Conservation (phyloP, 768 basidiomycete genomes). For the Paxillus involutus region DNA sequence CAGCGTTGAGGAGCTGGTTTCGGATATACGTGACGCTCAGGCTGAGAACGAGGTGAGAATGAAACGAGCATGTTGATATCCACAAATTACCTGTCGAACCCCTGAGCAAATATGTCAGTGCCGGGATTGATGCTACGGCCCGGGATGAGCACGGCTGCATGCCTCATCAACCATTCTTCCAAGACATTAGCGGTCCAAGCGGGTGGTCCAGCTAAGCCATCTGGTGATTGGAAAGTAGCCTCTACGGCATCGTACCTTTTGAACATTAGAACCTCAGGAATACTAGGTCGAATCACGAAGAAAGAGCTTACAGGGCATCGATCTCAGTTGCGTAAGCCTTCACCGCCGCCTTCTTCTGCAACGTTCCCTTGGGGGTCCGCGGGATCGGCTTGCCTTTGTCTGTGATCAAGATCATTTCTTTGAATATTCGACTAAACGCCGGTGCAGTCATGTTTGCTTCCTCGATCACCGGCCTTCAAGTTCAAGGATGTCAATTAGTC, state of each 20-base stretch:
- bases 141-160: background rate
- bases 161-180: constrained; percentile 13
- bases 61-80: background rate
- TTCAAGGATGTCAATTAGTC: background rate
- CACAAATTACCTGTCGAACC: constrained; percentile 26
- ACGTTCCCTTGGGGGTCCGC: constrained; percentile 34
- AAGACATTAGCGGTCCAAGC: constrained; percentile 1
- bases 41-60: constrained; percentile 4
- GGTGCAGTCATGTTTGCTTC: constrained; percentile 41
- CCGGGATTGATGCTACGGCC: background rate
- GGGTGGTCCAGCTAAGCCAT: constrained; percentile 1
- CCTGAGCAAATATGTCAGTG: constrained; percentile 27
- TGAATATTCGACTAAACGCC: constrained; percentile 42
- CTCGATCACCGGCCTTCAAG: constrained; percentile 36
- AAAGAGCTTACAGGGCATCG: constrained; percentile 13
- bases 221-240: background rate
- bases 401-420: constrained; percentile 51
- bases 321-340: constrained; percentile 28
- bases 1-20: constrained; percentile 9
- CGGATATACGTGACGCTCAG: constrained; percentile 26
- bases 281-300: background rate
- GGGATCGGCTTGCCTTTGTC: constrained; percentile 38
- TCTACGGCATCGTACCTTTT: constrained; percentile 7
- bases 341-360: constrained; percentile 14
- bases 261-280: background rate